Evolutionary conservation across 768 basidiomycete species (phyloP).

Genomic region (Fomitopsis pulvina): DNA sequence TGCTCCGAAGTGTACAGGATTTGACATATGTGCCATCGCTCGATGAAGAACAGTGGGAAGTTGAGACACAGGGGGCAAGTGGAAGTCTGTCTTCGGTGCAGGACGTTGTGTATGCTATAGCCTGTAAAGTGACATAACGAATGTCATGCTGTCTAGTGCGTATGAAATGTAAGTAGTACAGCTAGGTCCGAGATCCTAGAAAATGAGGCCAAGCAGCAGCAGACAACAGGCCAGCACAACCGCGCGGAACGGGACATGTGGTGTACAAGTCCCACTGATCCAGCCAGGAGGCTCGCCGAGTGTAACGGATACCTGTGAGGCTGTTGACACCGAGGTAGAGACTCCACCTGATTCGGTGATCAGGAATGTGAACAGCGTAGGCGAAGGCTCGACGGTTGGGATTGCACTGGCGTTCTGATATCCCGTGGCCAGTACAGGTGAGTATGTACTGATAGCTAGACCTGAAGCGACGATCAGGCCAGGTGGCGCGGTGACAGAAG

Average conservation of each 20-base stretch:
- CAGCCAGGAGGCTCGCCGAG: slow-evolving; percentile 65
- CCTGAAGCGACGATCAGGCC: slow-evolving; percentile 54
- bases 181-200: not conserved
- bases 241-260: not conserved
- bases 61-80: not conserved
- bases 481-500: slow-evolving; percentile 47
- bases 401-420: slow-evolving; percentile 45
- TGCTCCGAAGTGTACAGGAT: too few species aligned
- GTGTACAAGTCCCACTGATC: slow-evolving; percentile 18
- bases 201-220: not conserved
- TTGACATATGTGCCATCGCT: too few species aligned
- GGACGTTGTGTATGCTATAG: not conserved
- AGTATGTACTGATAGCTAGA: slow-evolving; percentile 69
- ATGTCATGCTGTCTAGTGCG: not conserved
- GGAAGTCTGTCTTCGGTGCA: not conserved
- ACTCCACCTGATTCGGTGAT: slow-evolving; percentile 51
- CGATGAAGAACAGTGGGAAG: not conserved
- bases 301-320: slow-evolving; percentile 37
- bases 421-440: slow-evolving; percentile 42
- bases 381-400: slow-evolving; percentile 46
- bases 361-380: slow-evolving; percentile 47
- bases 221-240: not conserved
- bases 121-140: slow-evolving; percentile 1
- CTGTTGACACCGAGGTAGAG: slow-evolving; percentile 47
- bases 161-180: not conserved